Evolutionary conservation across 345 rosid genomes (phyloP).

Genomic region (Boechera retrofracta): DNA sequence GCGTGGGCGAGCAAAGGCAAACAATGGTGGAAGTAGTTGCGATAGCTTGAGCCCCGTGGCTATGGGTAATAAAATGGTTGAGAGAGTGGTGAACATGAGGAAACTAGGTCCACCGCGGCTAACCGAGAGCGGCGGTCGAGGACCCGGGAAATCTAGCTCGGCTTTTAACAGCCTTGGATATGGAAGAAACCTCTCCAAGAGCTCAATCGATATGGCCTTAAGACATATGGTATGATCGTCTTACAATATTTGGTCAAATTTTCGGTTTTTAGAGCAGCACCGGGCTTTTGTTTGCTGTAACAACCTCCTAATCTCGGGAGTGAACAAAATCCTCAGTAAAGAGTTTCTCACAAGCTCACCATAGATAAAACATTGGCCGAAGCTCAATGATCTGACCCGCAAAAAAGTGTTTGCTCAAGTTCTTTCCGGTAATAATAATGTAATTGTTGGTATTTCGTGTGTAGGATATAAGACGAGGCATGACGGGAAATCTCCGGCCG

Average conservation of each 20-base stretch:
- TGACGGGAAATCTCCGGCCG: conserved; percentile 71
- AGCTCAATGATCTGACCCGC: neutral
- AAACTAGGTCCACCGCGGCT: conserved; percentile 75
- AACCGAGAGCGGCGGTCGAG: conserved; percentile 47
- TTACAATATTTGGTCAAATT: neutral
- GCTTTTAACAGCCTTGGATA: conserved; percentile 68
- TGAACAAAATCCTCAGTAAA: neutral
- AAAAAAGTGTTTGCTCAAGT: neutral
- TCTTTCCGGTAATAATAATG: neutral
- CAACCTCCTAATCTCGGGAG: neutral
- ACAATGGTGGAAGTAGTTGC: conserved; percentile 38
- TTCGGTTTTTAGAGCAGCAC: neutral
- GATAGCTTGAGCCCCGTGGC: conserved; percentile 72
- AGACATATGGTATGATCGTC: conserved; percentile 72
- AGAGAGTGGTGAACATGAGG: conserved; percentile 89
- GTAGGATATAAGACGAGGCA: conserved; percentile 84
- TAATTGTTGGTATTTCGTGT: neutral
- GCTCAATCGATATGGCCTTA: conserved; percentile 90
- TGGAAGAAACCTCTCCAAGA: conserved; percentile 84
- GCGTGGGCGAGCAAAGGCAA: conserved; percentile 45
- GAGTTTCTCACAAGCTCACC: neutral
- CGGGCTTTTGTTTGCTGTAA: neutral
- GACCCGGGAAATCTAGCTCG: conserved; percentile 39
- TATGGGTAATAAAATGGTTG: conserved; percentile 87
- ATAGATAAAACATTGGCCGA: neutral